Conservation (phyloP, 257 asterid species). For the Penstemon eatonii region DNA sequence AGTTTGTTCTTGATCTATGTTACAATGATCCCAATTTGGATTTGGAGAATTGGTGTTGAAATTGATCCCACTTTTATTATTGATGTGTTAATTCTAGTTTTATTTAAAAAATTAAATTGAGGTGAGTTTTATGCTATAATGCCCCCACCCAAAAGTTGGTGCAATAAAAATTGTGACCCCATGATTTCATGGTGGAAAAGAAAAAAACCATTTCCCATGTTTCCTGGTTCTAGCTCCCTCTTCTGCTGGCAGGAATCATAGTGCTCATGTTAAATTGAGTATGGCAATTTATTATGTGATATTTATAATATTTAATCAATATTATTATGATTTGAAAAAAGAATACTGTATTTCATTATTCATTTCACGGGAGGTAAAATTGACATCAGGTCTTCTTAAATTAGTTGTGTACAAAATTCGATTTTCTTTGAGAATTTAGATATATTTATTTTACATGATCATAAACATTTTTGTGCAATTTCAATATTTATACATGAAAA, state of each 20-base stretch:
- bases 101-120: neutral
- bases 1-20: slow-evolving; percentile 8
- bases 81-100: neutral
- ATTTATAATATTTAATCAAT: neutral
- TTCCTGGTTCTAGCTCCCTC: slow-evolving; percentile 42
- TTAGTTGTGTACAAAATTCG: no score
- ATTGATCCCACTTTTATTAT: slow-evolving; percentile 30
- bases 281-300: neutral
- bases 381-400: no score
- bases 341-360: no score
- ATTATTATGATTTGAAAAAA: neutral
- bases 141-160: slow-evolving; percentile 20
- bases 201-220: slow-evolving; percentile 42
- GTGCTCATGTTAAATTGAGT: slow-evolving; percentile 10
- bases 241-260: slow-evolving; percentile 38
- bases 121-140: slow-evolving; percentile 24
- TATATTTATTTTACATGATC: no score
- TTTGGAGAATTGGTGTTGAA: slow-evolving; percentile 21
- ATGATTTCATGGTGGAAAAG: slow-evolving; percentile 36
- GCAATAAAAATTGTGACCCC: slow-evolving; percentile 23
- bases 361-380: no score
- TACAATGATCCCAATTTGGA: neutral
- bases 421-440: no score
- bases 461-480: no score
- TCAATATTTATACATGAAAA: no score